Percentiles rank a stretch among this genome's conserved stretches.
phyloP scores from a whole-genome alignment of 371 early-diverging fungal species.

The Apophysomyces ossiformis region DNA sequence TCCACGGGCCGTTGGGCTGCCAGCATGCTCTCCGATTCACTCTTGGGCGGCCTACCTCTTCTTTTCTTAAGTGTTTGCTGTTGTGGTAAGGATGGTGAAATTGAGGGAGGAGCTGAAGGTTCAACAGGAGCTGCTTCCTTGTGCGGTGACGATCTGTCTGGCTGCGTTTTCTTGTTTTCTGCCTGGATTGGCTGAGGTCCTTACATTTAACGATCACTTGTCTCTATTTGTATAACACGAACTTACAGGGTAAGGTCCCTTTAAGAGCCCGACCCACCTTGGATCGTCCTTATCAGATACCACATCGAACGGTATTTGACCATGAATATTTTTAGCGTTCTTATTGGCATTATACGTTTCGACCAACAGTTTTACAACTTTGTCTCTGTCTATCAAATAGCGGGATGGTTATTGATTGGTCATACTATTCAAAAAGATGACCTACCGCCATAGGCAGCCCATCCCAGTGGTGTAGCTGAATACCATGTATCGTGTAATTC shows the following conservation, averaged over 20 bases:
- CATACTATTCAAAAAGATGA: neutral
- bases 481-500: constrained; percentile 89
- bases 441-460: constrained; percentile 88
- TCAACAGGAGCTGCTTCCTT: neutral
- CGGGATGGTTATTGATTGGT: neutral
- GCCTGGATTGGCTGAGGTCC: neutral
- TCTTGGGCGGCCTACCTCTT: constrained; percentile 51
- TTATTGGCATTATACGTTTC: constrained; percentile 69
- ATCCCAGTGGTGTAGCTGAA: constrained; percentile 82
- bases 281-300: constrained; percentile 67
- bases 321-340: constrained; percentile 67
- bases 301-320: constrained; percentile 76
- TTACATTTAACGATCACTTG: neutral
- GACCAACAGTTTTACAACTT: constrained; percentile 61
- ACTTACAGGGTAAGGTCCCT: constrained; percentile 16
- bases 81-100: constrained; percentile 9
- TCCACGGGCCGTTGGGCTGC: constrained; percentile 30
- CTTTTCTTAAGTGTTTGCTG: constrained; percentile 32
- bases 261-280: constrained; percentile 59
- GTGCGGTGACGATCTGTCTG: neutral
- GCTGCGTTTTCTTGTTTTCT: constrained; percentile 5
- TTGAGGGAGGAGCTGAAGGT: neutral
- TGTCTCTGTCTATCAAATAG: constrained; percentile 34
- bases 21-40: constrained; percentile 37
- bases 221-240: neutral